phyloP scores from a whole-genome alignment of 495 filamentous ascomycete species.

The Penicillium soppii region DNA sequence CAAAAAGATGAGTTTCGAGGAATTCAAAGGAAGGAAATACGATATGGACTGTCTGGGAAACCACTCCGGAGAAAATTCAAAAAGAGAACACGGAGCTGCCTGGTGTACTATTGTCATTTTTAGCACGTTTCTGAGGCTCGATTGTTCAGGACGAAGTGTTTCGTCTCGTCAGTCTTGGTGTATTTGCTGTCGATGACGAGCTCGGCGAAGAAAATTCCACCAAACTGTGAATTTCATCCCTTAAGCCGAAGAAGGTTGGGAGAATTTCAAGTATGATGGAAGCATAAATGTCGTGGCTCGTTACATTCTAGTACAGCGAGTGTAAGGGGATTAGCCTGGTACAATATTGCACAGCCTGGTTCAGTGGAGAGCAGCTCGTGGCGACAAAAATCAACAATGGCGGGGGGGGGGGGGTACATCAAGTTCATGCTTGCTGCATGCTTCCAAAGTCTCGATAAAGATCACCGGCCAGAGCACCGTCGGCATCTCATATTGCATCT shows the following conservation, averaged over 20 bases:
- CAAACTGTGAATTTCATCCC: not conserved
- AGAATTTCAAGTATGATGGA: not conserved
- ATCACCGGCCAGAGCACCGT: not conserved
- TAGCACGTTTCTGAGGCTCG: not conserved
- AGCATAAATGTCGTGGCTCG: slow-evolving; percentile 1
- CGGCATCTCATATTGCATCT: slow-evolving; percentile 5
- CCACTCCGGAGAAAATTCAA: not conserved
- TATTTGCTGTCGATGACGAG: not conserved
- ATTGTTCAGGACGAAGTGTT: not conserved
- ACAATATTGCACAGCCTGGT: slow-evolving; percentile 6
- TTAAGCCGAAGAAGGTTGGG: not conserved
- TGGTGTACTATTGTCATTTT: not conserved
- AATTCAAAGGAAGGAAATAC: not conserved
- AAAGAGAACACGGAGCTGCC: not conserved
- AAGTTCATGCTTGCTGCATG: slow-evolving; percentile 4
- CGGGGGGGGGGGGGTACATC: slow-evolving; percentile 1
- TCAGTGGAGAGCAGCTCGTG: slow-evolving; percentile 2
- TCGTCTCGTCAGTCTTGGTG: not conserved
- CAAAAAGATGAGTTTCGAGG: not conserved
- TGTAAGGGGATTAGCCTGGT: slow-evolving; percentile 3
- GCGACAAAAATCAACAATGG: slow-evolving; percentile 1
- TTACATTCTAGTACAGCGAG: slow-evolving; percentile 7
- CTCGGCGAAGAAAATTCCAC: not conserved
- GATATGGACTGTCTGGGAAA: not conserved
- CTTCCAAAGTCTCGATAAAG: not conserved